Conservation (phyloP, 2,329 filamentous ascomycete species). For the Stemphylium vesicarium region DNA sequence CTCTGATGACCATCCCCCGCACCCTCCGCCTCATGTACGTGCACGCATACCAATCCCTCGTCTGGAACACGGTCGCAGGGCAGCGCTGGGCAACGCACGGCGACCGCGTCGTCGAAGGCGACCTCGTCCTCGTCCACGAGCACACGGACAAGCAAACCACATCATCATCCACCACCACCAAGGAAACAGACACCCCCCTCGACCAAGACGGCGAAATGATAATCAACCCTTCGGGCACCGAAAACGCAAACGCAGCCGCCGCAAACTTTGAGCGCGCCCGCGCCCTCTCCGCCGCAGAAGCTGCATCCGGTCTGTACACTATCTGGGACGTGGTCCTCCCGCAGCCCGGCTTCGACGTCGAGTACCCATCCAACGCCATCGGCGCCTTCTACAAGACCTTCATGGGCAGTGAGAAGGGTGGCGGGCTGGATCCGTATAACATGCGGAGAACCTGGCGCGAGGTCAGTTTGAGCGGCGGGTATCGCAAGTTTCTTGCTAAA, state of each 20-base stretch:
- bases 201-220: slow-evolving; percentile 71
- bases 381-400: slow-evolving; percentile 84
- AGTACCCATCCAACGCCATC: slow-evolving; percentile 84
- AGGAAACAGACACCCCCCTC: slow-evolving; percentile 39
- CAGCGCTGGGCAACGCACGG: slow-evolving; percentile 81
- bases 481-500: slow-evolving; percentile 80
- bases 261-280: slow-evolving; percentile 73
- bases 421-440: slow-evolving; percentile 77
- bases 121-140: slow-evolving; percentile 75
- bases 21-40: slow-evolving; percentile 92
- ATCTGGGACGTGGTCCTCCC: slow-evolving; percentile 92
- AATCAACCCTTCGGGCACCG: slow-evolving; percentile 64
- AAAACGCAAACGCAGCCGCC: slow-evolving; percentile 60
- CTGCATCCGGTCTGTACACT: slow-evolving; percentile 73
- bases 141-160: slow-evolving; percentile 55
- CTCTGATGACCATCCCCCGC: slow-evolving; percentile 78
- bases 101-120: slow-evolving; percentile 76
- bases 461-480: slow-evolving; percentile 85
- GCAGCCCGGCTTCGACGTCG: slow-evolving; percentile 86
- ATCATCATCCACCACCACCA: slow-evolving; percentile 35
- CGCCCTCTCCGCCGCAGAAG: slow-evolving; percentile 77
- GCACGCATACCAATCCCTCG: slow-evolving; percentile 91
- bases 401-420: slow-evolving; percentile 81
- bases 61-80: slow-evolving; percentile 89
- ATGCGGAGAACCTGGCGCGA: slow-evolving; percentile 90